phyloP scores from a whole-genome alignment of 2,329 filamentous ascomycete species.

The Talaromyces amestolkiae region DNA sequence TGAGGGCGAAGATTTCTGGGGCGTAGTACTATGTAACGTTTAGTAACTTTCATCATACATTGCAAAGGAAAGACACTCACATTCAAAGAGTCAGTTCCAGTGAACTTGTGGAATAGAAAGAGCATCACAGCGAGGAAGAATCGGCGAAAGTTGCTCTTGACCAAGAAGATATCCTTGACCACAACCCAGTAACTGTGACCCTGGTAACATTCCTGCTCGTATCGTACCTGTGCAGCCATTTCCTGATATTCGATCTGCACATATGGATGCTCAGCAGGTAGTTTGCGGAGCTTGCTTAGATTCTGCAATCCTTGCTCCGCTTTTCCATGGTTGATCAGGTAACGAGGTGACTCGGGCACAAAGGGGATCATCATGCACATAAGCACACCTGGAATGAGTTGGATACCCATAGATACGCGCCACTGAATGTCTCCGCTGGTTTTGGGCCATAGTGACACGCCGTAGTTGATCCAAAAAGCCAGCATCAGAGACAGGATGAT shows the following conservation, averaged over 20 bases:
- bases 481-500: constrained; percentile 38
- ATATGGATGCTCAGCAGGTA: constrained; percentile 41
- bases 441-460: constrained; percentile 25
- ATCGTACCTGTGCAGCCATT: constrained; percentile 36
- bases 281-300: constrained; percentile 39
- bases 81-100: constrained; percentile 42
- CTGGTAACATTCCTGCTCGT: constrained; percentile 28
- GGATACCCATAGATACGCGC: constrained; percentile 39
- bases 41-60: not conserved
- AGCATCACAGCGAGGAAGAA: constrained; percentile 38
- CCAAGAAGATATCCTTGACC: constrained; percentile 32
- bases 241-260: constrained; percentile 41
- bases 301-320: constrained; percentile 36
- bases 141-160: constrained; percentile 33
- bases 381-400: constrained; percentile 40
- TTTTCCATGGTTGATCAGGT: constrained; percentile 38
- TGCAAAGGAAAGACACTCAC: constrained; percentile 14
- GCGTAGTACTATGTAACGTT: constrained; percentile 34
- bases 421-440: constrained; percentile 34
- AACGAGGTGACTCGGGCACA: constrained; percentile 36
- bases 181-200: constrained; percentile 37
- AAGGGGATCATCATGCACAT: constrained; percentile 38
- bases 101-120: constrained; percentile 45
- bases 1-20: constrained; percentile 41
- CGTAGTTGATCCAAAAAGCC: constrained; percentile 33